Evolutionary conservation across 768 basidiomycete genomes (phyloP), one percentile per base, ranked within the genome.

Genomic region (Leccinum broughii): DNA sequence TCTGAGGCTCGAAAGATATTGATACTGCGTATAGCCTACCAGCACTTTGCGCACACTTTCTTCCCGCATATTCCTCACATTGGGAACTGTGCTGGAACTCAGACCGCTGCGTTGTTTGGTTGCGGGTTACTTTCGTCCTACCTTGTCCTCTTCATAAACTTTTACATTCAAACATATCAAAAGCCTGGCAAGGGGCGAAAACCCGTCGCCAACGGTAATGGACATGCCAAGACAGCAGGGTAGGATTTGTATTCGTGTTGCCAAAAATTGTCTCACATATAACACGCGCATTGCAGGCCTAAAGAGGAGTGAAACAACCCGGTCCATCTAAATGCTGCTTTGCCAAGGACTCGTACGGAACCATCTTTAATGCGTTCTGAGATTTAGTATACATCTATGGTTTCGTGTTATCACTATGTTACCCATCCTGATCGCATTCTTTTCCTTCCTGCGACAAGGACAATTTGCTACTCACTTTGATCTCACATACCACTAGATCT

Each of bases 131-230:
- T 99, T 66, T 90, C 93, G 28, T 89, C 85, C 69, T 98, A 98
- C 77, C 86, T 99, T 56, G 84, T 87, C 68, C 85, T 99, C 60
- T 98, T 99, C 82, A 93, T 98, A 82, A 92, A 93, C 75, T 94
- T 94, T 77, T 94, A 94, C 77, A 82, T 93, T 69, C 85, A 88
- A 73, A 92, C 90, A 30, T 92, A 92, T 79, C 86, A 86, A 78
- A 87, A 86, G 72, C 83, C 88, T 35, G 72, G 59, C 51, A 76
- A 79, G 67, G 75, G 75, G 32, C 70, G 64, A 69, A 67, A 60
- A 20, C 24, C 60, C 9, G 53, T 64, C 57, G 65, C 74, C 9
- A 82, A 82, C 60, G 75, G 77, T 44, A 85, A 83, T 71, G 77
- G 83, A 56, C 70, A 77, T 44, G 79, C 79, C 32, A 76, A 77